A percentile compares a stretch with the other conserved stretches of the same genome.
phyloP scores from a whole-genome alignment of 352 stramenopile species.

The Poterioochromonas sp. region DNA sequence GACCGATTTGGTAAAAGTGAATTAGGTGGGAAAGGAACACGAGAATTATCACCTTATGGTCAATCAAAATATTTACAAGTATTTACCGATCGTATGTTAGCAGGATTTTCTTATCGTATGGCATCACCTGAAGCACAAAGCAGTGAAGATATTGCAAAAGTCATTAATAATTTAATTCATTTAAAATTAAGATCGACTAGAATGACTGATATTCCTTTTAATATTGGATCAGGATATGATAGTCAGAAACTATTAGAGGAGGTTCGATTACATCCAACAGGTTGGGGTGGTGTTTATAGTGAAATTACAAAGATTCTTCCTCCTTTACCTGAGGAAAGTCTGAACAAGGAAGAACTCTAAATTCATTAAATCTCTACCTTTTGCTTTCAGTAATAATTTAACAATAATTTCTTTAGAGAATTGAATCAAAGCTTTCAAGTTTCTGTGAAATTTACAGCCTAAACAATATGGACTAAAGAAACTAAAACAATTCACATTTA shows the following conservation, averaged over 20 bases:
- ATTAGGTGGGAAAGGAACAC: background rate
- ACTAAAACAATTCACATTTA: too few relatives aligned
- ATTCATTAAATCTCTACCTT: too few relatives aligned
- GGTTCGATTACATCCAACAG: background rate
- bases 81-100: conserved; percentile 13
- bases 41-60: background rate
- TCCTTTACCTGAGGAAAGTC: too few relatives aligned
- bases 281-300: conserved; percentile 21
- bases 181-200: background rate
- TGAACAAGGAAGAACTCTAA: too few relatives aligned
- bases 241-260: background rate
- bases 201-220: conserved; percentile 15
- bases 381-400: too few relatives aligned
- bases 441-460: too few relatives aligned
- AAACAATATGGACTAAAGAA: too few relatives aligned
- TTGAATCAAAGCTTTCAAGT: too few relatives aligned
- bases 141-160: background rate
- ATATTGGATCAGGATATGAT: conserved; percentile 2
- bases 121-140: background rate
- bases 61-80: background rate
- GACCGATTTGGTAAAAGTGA: conserved; percentile 1
- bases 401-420: too few relatives aligned
- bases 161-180: background rate
- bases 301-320: background rate
- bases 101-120: background rate